A percentile compares a stretch with the other conserved stretches of the same genome.
Evolutionary conservation across 2,329 filamentous ascomycete genomes (phyloP).

Genomic region (Fusarium annulatum): DNA sequence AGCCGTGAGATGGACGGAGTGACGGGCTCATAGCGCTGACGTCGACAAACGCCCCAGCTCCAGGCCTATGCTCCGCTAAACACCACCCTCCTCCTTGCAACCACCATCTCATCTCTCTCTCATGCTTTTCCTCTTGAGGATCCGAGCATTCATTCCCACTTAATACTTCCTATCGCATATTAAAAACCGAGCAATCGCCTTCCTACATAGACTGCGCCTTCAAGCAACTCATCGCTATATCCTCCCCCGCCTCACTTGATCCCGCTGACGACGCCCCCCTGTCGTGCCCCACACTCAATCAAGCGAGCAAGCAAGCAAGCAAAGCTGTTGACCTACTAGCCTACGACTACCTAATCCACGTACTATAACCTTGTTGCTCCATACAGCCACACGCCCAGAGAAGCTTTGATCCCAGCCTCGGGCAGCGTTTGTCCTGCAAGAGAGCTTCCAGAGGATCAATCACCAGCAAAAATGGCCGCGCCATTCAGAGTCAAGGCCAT

Average conservation of each 20-base stretch:
- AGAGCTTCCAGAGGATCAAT: conserved; percentile 43
- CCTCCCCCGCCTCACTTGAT: conserved; percentile 41
- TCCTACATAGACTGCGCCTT: conserved; percentile 35
- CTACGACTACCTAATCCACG: conserved; percentile 23
- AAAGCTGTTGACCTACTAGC: conserved; percentile 39
- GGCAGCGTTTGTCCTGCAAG: conserved; percentile 45
- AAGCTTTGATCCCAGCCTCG: conserved; percentile 44
- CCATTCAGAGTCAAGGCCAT: conserved; percentile 96
- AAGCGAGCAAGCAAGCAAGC: conserved; percentile 32
- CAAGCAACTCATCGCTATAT: conserved; percentile 21
- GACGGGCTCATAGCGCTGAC: conserved; percentile 56
- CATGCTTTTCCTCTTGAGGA: conserved; percentile 31
- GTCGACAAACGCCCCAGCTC: conserved; percentile 55
- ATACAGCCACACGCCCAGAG: conserved; percentile 41
- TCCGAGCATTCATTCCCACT: conserved; percentile 14
- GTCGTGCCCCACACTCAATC: conserved; percentile 46
- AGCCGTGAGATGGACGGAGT: conserved; percentile 41
- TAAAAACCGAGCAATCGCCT: conserved; percentile 27
- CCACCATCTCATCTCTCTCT: conserved; percentile 35
- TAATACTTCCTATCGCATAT: conserved; percentile 17
- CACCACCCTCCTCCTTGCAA: conserved; percentile 46
- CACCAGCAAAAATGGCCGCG: conserved; percentile 69
- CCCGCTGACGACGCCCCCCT: conserved; percentile 47
- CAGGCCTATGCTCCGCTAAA: conserved; percentile 44
- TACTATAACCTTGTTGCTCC: conserved; percentile 34